These are phyloP conservation scores for Rhizomucor pusillus DNA, from an alignment of 371 early-diverging fungal genomes.

Conservation along the genomic window DNA sequence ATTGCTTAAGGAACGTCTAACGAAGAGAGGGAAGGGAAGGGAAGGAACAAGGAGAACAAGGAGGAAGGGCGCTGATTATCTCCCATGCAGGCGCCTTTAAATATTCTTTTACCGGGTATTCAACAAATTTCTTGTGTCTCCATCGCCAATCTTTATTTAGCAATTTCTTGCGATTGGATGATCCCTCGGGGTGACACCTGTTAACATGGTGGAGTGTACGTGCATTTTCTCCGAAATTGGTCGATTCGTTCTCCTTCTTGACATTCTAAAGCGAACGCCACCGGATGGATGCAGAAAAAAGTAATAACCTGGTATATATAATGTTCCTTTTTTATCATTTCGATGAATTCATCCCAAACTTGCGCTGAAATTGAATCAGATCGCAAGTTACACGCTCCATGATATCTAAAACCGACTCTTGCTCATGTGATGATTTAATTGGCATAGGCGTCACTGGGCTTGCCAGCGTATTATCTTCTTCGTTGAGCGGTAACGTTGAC, in stretches of 20 bases:
- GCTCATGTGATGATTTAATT: conserved; percentile 5
- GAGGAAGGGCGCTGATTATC: not conserved
- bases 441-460: conserved; percentile 22
- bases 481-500: conserved; percentile 36
- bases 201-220: no score
- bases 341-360: conserved; percentile 20
- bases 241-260: no score
- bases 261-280: no score
- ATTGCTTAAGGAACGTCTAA: conserved; percentile 7
- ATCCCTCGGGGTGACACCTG: no score
- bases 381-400: conserved; percentile 41
- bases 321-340: no score
- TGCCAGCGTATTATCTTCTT: conserved; percentile 12
- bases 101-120: no score
- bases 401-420: conserved; percentile 33
- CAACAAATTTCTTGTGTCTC: no score
- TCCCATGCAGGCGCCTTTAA: no score
- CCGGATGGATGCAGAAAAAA: not conserved
- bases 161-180: no score
- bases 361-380: conserved; percentile 39
- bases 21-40: conserved; percentile 12
- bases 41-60: conserved; percentile 7
- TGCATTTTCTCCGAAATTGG: no score
- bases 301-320: no score
- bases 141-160: no score